These are phyloP conservation scores for Botrytis pseudocinerea DNA, from an alignment of 2,329 filamentous ascomycete species.

Conservation along the genomic window DNA sequence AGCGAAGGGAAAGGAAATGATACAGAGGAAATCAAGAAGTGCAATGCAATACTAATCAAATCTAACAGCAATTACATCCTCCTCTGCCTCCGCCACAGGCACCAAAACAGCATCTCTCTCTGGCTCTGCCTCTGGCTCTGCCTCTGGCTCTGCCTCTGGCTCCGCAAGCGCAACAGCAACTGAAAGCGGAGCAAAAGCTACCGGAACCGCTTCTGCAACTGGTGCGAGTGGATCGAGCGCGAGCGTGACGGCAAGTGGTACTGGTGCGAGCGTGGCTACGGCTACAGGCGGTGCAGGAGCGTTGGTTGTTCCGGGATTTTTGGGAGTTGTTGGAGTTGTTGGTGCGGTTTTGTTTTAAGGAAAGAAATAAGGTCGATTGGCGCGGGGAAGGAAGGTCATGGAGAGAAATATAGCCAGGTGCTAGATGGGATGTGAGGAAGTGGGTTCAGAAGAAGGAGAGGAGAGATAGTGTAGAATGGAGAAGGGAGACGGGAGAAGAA, in stretches of 20 bases:
- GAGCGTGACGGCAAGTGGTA: background rate
- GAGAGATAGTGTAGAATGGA: background rate
- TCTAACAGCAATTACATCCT: conserved; percentile 5
- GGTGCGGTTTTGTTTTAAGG: conserved; percentile 4
- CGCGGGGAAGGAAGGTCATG: rapidly evolving
- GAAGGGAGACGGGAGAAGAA: background rate
- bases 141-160: background rate
- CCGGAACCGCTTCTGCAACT: background rate
- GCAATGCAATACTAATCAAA: background rate
- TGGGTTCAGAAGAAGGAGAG: background rate
- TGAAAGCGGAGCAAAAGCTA: background rate
- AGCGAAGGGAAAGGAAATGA: background rate
- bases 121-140: background rate
- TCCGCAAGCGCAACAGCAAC: background rate
- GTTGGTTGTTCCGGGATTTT: conserved; percentile 14
- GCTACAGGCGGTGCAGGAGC: background rate
- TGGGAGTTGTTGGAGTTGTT: background rate
- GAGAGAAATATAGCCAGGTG: background rate
- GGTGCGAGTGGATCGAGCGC: background rate
- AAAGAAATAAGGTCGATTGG: background rate
- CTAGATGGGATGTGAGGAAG: background rate
- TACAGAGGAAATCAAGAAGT: background rate
- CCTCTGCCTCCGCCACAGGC: conserved; percentile 3
- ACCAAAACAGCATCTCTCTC: background rate
- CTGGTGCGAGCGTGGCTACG: background rate